These are phyloP conservation scores for Trametopsis cervina DNA, from an alignment of 768 basidiomycete genomes.

Conservation along the genomic window DNA sequence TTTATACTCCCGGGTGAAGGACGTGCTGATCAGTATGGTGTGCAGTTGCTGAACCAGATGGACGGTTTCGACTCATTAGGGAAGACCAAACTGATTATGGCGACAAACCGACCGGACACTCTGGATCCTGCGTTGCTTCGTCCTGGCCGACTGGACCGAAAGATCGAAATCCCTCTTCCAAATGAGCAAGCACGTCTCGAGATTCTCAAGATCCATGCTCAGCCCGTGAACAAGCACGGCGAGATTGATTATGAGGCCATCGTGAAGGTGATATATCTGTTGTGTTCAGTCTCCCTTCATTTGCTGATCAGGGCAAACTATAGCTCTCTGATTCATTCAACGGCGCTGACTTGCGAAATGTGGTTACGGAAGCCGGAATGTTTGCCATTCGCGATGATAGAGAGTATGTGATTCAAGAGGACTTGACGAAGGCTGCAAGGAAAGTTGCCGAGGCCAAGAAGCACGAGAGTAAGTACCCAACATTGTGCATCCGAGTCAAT, in stretches of 20 bases:
- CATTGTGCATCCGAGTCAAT: slow-evolving; percentile 87
- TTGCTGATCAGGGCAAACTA: neutral
- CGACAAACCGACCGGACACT: slow-evolving; percentile 98
- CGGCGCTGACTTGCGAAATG: slow-evolving; percentile 93
- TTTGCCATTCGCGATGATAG: slow-evolving; percentile 97
- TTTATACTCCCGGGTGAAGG: neutral
- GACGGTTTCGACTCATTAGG: slow-evolving; percentile 98
- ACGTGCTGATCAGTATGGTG: no score
- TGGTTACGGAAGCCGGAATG: slow-evolving; percentile 95
- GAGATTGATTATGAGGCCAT: slow-evolving; percentile 98
- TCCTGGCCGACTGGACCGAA: slow-evolving; percentile 92
- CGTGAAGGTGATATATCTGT: slow-evolving; percentile 61
- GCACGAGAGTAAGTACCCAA: slow-evolving; percentile 74
- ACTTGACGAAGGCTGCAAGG: slow-evolving; percentile 91
- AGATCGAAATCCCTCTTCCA: slow-evolving; percentile 96
- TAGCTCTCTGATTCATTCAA: slow-evolving; percentile 90
- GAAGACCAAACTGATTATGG: slow-evolving; percentile 96
- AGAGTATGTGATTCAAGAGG: slow-evolving; percentile 90
- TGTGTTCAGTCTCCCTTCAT: neutral
- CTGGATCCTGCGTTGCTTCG: slow-evolving; percentile 95
- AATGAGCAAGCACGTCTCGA: slow-evolving; percentile 96
- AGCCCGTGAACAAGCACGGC: slow-evolving; percentile 88
- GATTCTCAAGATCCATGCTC: slow-evolving; percentile 96
- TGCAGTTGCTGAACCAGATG: slow-evolving; percentile 98
- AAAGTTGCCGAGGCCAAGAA: slow-evolving; percentile 97